Evolutionary conservation across 1,284 basidiomycete genomes (phyloP), one percentile per base, ranked within the genome.

Genomic region (Quambalaria eucalypti): DNA sequence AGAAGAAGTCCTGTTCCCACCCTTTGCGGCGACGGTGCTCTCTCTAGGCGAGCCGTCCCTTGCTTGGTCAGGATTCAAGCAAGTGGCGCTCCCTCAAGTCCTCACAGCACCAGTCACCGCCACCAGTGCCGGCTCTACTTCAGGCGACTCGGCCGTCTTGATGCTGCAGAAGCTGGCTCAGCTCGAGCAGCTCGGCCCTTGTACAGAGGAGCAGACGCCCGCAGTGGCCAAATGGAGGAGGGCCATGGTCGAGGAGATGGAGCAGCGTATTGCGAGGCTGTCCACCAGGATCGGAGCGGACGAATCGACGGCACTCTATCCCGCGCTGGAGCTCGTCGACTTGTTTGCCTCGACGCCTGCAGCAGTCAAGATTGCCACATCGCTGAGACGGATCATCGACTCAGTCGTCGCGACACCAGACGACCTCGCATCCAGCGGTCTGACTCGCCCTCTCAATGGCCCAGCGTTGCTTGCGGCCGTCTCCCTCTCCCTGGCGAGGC

Each of bases 1-100:
- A 5, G 28, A 26, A n/a, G 19, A 29, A 33, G 36, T 51, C 2
- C 53, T 67, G 19, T 69, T 60, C 57, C 54, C 66, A 14, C 57
- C 65, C 12, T 66, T 75, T 52, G 57, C 57, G 42, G 62, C 62
- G n/a, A 55, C 69, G 1, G 58, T 67, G 14, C 59, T 64, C 25
- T 62, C 70, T 0, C 62, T 74, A 1, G 68, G 61, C 3, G 57
- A 69, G 29, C 61, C 64, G 0, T 50, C 51, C 0, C 31, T 64
- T n/a, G 59, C 56, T 5, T 75, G 70, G 68, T 53, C 51, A 33
- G 65, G 67, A 9, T 75, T 71, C 59, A 57, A 60, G 40, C 69
- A 73, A 14, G 68, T 73, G 28, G 68, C 59, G 0, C 59, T 75
- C 10, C 73, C 73, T 0, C 33, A 56, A 1, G 69, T 70, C 1